Base-by-base conservation (phyloP, 352 stramenopile species). In the Peronospora belbahrii region DNA sequence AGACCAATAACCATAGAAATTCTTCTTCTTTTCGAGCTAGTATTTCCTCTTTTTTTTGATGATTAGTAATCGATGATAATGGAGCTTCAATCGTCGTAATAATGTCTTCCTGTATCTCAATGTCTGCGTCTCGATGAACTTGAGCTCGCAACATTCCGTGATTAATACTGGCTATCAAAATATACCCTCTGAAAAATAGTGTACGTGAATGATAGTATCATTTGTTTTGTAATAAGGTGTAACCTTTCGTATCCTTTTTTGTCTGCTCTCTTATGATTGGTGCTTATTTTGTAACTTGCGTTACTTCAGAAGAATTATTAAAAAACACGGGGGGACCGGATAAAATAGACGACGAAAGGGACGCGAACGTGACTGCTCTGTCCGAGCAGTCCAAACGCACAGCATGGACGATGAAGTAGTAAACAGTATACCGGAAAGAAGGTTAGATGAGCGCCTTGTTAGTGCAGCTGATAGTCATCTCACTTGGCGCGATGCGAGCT, bases 1-100 rank as follows among this genome's bases (percentile, higher is more conserved):
- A 62, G 28, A 86, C 52, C 40, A 90, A 54, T 40, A 83, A 50
- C 79, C 79, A 91, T 50, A 86, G 60, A 24, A 84, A 83, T 38
- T 65, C 56, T 22, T 71, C 53, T 25, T 85, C 74, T 22, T 58
- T 69, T 24, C 67, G 66, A 30, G 34, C 37, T 34, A 64, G 48
- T 4, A n/a, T 11, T 18, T 74, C 65, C 10, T 56, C 52, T 14
- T 61, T 47, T 10, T n/a, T n/a, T n/a, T n/a, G n/a, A n/a, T 63
- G 51, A 25, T 50, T 56, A 1, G 47, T 25, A 22, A 4, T 25
- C 9, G 38, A 31, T 10, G 57, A 49, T 6, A 37, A 6, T 2
- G 52, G n/a, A 17, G 42, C 53, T 6, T 10, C 18, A 3, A 34
- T 18, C 31, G 31, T 18, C 31, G 35, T 36, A 37, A 51, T 19